These are phyloP conservation scores for Umbelopsis sp. DNA, from an alignment of 192 early-diverging fungal species.

Conservation along the genomic window DNA sequence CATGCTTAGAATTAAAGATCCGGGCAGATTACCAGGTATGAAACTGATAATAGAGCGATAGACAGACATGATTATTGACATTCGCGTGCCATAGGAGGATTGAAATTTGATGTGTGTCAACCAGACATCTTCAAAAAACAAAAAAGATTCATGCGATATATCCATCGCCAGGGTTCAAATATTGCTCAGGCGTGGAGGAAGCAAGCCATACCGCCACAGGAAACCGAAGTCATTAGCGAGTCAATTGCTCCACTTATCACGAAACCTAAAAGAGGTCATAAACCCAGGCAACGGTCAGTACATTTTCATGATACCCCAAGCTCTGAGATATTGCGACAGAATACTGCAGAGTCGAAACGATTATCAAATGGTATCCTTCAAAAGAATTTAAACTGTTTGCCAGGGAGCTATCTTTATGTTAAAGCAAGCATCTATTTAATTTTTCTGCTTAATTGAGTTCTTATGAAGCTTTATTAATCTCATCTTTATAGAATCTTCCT, in stretches of 20 bases:
- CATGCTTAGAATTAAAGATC: conserved; percentile 87
- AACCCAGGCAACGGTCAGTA: conserved; percentile 18
- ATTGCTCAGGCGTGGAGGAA: background rate
- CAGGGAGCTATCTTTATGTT: conserved; percentile 42
- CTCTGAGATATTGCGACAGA: background rate
- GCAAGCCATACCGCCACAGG: background rate
- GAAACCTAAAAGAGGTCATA: conserved; percentile 9
- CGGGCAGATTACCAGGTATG: conserved; percentile 82
- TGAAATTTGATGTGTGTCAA: conserved; percentile 33
- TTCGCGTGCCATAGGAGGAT: conserved; percentile 7
- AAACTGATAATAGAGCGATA: background rate
- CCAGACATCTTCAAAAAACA: conserved; percentile 25
- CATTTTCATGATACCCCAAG: conserved; percentile 2
- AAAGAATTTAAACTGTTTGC: conserved; percentile 12
- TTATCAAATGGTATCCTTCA: background rate
- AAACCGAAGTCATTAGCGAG: background rate
- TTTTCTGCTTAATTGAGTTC: background rate
- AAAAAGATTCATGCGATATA: conserved; percentile 2
- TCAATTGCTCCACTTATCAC: background rate
- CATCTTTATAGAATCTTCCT: conserved; percentile 61
- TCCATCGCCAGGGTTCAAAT: conserved; percentile 8
- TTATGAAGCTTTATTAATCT: background rate
- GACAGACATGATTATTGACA: background rate
- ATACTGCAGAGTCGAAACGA: conserved; percentile 2
- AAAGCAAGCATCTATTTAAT: conserved; percentile 20